Base-by-base conservation (phyloP, 1,139 yeast species). In the Blastobotrys niveus region DNA sequence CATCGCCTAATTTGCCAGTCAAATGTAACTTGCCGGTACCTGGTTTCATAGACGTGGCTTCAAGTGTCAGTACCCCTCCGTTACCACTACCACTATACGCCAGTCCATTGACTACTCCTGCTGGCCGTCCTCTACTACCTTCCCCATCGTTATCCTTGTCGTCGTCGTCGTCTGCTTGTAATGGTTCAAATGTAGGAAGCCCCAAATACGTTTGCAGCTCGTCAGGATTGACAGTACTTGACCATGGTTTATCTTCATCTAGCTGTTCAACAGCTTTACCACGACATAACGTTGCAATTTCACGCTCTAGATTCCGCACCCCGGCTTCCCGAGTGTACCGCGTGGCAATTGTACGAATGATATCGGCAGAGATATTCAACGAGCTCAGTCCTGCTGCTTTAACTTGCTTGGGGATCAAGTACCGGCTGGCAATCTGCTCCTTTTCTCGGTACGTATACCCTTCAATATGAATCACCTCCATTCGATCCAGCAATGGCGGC, bases 51-150 rank as follows among this genome's bases (percentile, higher is more conserved):
- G 83, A 79, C 38, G 86, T 77, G 54, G 89, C 79, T 62, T 88
- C 96, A 63, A 88, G 84, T 19, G 82, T 78, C 43, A 88, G 69
- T 1, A 85, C 79, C 1, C 94, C 83, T 0, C 96, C 96, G 14
- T 85, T 79, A 1, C 96, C 96, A 55, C 85, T 86, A 1, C 89
- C 80, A 66, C 84, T 86, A 62, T 87, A 88, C 1, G 95, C 87
- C 45, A 88, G 69, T 0, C 96, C 96, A 61, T 87, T 86, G n/a
- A 87, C 96, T 10, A 86, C 77, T 1, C 96, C 96, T 52, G 72
- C 73, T 22, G 71, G 69, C 30, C 65, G 56, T 66, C 76, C 53
- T 47, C 59, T 55, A 48, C 53, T 31, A 53, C 67, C 45, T 3
- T 48, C 45, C 17, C 66, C 65, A n/a, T 46, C 44, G 10, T 36